Conservation (phyloP, 352 stramenopile genomes). For the Phytophthora pseudosyringae region DNA sequence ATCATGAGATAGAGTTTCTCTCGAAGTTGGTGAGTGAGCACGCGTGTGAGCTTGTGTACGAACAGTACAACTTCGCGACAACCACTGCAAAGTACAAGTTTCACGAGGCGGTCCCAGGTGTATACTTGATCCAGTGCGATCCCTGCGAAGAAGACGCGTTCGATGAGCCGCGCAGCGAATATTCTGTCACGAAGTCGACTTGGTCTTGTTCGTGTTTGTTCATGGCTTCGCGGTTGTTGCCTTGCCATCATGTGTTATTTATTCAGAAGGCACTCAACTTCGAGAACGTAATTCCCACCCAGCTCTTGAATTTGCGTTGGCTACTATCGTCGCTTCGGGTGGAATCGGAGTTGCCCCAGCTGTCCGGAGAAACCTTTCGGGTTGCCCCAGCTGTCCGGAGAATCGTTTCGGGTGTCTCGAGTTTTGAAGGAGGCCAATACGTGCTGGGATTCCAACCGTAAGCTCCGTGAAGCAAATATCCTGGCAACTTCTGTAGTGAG, state of each 20-base stretch:
- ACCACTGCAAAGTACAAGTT: constrained; percentile 14
- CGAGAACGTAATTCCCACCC: constrained; percentile 21
- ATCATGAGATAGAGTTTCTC: constrained; percentile 20
- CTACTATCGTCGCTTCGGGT: constrained; percentile 13
- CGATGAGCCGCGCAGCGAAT: constrained; percentile 26
- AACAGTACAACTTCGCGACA: constrained; percentile 20
- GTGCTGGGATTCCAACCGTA: constrained; percentile 17
- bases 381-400: no score
- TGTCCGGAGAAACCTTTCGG: no score
- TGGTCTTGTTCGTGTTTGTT: constrained; percentile 36
- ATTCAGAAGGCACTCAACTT: constrained; percentile 15
- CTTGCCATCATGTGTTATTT: constrained; percentile 26
- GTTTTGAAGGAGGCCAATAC: background rate
- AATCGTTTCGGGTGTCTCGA: background rate
- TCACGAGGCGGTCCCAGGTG: constrained; percentile 9
- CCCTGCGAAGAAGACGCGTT: background rate
- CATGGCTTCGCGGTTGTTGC: constrained; percentile 17
- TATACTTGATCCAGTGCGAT: constrained; percentile 14
- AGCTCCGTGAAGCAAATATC: constrained; percentile 17
- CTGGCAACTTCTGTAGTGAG: constrained; percentile 12
- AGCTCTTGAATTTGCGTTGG: constrained; percentile 19
- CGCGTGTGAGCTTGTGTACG: constrained; percentile 25
- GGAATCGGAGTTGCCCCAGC: background rate
- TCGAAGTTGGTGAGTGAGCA: constrained; percentile 33
- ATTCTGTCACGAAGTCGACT: constrained; percentile 12